Evolutionary conservation across 441 rosid genomes (phyloP).

Genomic region (Bruguiera hainesii): DNA sequence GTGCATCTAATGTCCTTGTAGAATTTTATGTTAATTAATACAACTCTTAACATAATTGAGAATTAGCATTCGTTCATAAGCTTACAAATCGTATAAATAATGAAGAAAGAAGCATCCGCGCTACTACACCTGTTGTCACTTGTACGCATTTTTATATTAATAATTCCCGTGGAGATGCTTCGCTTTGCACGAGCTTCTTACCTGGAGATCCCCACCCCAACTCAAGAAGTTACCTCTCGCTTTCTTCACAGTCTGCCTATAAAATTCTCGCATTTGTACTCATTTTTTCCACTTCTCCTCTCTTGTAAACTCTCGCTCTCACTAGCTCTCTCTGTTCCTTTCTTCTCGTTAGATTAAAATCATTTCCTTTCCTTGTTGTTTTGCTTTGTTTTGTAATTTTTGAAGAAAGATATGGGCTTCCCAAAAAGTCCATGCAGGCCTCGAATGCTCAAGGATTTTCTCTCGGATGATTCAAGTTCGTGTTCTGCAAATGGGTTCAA

Average conservation of each 20-base stretch:
- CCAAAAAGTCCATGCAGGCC: slow-evolving; percentile 32
- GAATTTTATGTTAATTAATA: too few relatives aligned
- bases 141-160: not conserved
- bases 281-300: slow-evolving; percentile 22
- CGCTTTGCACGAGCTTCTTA: slow-evolving; percentile 23
- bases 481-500: slow-evolving; percentile 44
- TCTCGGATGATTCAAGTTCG: slow-evolving; percentile 46
- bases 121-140: slow-evolving; percentile 21
- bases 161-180: not conserved
- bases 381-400: not conserved
- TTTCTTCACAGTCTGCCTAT: slow-evolving; percentile 29
- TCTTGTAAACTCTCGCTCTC: slow-evolving; percentile 11
- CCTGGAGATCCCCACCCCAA: slow-evolving; percentile 45
- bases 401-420: slow-evolving; percentile 21
- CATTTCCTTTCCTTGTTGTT: not conserved
- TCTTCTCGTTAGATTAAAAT: too few relatives aligned
- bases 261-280: slow-evolving; percentile 9
- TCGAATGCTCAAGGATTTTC: slow-evolving; percentile 76
- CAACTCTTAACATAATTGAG: too few relatives aligned
- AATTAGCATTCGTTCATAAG: not conserved
- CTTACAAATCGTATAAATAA: not conserved
- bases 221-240: slow-evolving; percentile 46
- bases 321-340: not conserved
- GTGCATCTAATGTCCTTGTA: too few relatives aligned
- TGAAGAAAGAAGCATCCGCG: slow-evolving; percentile 29